These are phyloP conservation scores for Gossypium raimondii DNA, from an alignment of 345 rosid species.

Conservation along the genomic window DNA sequence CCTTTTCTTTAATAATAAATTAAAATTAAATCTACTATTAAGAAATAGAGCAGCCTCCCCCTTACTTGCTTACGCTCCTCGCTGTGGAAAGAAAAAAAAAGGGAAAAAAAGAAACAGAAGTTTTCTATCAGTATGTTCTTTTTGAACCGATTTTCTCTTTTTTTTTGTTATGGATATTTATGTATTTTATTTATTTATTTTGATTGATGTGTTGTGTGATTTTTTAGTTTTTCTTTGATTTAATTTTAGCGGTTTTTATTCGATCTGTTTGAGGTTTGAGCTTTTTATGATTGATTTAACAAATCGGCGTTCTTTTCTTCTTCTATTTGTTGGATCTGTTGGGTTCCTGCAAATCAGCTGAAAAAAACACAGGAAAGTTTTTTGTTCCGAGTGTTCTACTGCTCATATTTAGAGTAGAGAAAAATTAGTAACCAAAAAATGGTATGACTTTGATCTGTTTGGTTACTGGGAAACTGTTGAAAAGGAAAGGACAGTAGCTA, in stretches of 20 bases:
- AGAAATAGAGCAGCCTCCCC: background rate
- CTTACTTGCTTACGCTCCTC: too few relatives aligned
- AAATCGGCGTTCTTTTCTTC: background rate
- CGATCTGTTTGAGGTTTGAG: slow-evolving; percentile 25
- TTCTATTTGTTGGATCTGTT: background rate
- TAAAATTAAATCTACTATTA: background rate
- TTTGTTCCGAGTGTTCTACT: background rate
- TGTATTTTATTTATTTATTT: background rate
- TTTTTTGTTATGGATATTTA: background rate
- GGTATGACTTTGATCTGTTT: background rate
- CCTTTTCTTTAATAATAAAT: background rate
- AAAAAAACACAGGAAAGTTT: background rate
- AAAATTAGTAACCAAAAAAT: background rate
- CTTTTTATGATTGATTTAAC: slow-evolving; percentile 6
- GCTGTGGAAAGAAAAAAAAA: too few relatives aligned
- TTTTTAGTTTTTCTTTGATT: background rate
- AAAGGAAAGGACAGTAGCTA: background rate
- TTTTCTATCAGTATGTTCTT: too few relatives aligned
- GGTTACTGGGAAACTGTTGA: background rate
- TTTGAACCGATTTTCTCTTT: background rate
- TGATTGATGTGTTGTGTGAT: background rate
- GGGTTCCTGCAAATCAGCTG: background rate
- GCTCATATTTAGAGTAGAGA: background rate
- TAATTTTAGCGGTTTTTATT: background rate
- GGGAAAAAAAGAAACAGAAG: too few relatives aligned